Evolutionary conservation across 768 basidiomycete species (phyloP).

Genomic region (Hypholoma fasciculare): DNA sequence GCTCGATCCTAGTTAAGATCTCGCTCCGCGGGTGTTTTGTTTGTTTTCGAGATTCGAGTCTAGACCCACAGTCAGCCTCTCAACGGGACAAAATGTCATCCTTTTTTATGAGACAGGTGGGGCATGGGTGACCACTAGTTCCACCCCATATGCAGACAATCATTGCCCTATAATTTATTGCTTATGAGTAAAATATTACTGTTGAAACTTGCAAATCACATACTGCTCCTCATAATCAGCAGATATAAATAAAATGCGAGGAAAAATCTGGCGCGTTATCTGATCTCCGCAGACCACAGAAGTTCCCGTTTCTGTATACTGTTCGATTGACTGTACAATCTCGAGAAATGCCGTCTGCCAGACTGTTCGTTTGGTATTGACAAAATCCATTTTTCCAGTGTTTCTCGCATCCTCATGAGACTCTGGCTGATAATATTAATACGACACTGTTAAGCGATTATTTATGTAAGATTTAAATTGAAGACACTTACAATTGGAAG

Average conservation of each 20-base stretch:
- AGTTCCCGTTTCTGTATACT: no score
- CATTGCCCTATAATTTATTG: conserved; percentile 19
- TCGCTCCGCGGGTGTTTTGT: no score
- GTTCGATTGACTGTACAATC: conserved; percentile 2
- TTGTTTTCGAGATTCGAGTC: no score
- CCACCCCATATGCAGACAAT: conserved; percentile 35
- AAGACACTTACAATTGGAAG: conserved; percentile 31
- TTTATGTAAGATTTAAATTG: neutral
- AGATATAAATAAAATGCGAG: no score
- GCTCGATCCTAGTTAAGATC: no score
- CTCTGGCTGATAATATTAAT: conserved; percentile 11
- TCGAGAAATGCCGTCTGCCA: conserved; percentile 35
- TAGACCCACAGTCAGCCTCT: no score
- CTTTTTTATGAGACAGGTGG: conserved; percentile 33
- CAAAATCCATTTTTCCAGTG: conserved; percentile 27
- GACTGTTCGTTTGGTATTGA: conserved; percentile 30
- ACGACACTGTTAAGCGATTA: neutral
- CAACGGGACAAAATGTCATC: conserved; percentile 15
- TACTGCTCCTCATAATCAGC: no score
- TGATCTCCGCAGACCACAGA: no score
- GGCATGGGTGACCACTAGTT: conserved; percentile 31
- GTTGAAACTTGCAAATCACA: no score
- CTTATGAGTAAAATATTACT: neutral
- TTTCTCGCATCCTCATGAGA: conserved; percentile 29
- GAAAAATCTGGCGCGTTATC: no score